Evolutionary conservation across 768 basidiomycete genomes (phyloP), one percentile per base, ranked within the genome.

Genomic region (Trametes gibbosa): DNA sequence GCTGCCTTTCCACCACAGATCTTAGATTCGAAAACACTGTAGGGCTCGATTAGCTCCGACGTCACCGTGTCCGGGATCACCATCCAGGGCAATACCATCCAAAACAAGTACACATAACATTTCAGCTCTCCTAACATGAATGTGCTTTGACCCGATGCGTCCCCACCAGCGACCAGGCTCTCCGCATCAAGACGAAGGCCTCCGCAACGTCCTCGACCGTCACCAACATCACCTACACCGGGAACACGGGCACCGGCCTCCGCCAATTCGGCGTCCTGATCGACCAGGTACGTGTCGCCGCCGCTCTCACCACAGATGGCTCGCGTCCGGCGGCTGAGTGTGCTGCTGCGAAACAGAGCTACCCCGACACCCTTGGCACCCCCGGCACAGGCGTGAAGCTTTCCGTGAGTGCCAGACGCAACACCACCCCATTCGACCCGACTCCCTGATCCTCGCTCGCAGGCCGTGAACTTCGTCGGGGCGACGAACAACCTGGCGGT

Each of bases 111-210:
- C 50, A 71, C 46, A 23, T 34, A n/a, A 25, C n/a, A 10, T 9
- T 29, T 25, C 16, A n/a, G 3, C 17, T 4, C n/a, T 17, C 2
- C 13, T 21, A 10, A 58, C 21, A 5, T 25, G 12, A 17, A 5
- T 12, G 10, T 34, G n/a, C 19, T 16, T 3, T 10, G 10, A 32
- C 27, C 19, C 19, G 21, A 24, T 1, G 19, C 13, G 32, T 35
- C 13, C 27, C 0, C 8, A 9, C 21, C 61, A 84, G 83, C 58
- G 70, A 74, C 53, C 79, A 81, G 66, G 84, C 79, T 0, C 75
- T 87, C 46, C 81, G 85, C 46, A 87, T 89, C 72, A 89, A 87
- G 72, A 84, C 80, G 7, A 63, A 80, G 5, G 66, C 75, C 17
- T 50, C 59, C 46, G 78, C 85, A 5, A 77, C 75, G 6, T 74